Evolutionary conservation across 2,329 filamentous ascomycete species (phyloP).

Genomic region (Trichoderma sp.): DNA sequence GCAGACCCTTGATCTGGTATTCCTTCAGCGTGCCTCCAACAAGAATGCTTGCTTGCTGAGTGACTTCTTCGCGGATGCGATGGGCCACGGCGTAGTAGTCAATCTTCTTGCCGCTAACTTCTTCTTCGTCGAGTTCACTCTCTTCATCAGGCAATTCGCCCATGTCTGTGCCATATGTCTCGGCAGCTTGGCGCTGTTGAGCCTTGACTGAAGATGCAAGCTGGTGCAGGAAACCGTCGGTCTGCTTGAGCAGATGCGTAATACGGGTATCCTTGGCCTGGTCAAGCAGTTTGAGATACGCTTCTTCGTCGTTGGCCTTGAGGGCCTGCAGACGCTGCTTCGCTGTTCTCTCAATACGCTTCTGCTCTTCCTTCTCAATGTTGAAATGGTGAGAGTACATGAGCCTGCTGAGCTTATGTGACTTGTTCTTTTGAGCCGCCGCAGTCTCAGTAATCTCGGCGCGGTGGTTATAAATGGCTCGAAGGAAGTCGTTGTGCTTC

Average conservation of each 20-base stretch:
- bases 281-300: slow-evolving; percentile 95
- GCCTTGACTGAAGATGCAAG: slow-evolving; percentile 92
- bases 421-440: slow-evolving; percentile 69
- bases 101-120: slow-evolving; percentile 72
- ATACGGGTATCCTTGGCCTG: slow-evolving; percentile 99
- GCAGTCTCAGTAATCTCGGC: slow-evolving; percentile 74
- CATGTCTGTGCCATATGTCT: slow-evolving; percentile 72
- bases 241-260: slow-evolving; percentile 93
- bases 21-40: slow-evolving; percentile 94
- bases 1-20: slow-evolving; percentile 96
- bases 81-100: slow-evolving; percentile 99
- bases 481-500: slow-evolving; percentile 91
- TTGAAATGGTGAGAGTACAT: slow-evolving; percentile 91
- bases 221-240: slow-evolving; percentile 95
- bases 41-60: slow-evolving; percentile 78
- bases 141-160: slow-evolving; percentile 62
- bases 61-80: slow-evolving; percentile 91
- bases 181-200: slow-evolving; percentile 82
- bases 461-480: slow-evolving; percentile 81
- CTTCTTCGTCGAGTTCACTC: slow-evolving; percentile 71
- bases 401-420: slow-evolving; percentile 83
- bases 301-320: slow-evolving; percentile 99
- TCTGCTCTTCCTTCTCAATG: slow-evolving; percentile 99
- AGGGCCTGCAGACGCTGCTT: slow-evolving; percentile 99
- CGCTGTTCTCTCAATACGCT: slow-evolving; percentile 93